phyloP scores from a whole-genome alignment of 768 basidiomycete species.

The Udeniomyces megalosporus region DNA sequence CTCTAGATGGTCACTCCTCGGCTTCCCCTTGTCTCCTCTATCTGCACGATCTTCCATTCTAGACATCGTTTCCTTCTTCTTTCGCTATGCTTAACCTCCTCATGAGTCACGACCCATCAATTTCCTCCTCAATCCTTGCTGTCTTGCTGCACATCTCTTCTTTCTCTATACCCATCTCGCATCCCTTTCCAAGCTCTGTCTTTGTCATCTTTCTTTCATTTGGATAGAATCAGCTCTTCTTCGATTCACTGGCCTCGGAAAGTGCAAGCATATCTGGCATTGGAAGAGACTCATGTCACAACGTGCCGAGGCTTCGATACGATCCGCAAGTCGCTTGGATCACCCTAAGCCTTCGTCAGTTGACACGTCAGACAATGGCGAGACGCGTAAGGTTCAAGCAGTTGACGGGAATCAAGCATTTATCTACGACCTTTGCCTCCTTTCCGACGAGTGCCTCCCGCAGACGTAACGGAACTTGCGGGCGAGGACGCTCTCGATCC shows the following conservation, averaged over 20 bases:
- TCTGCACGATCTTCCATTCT: not conserved
- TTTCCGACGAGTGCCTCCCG: not conserved
- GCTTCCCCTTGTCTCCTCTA: not conserved
- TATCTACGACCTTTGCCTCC: not conserved
- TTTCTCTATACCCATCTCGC: too few species aligned
- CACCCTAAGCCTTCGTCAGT: too few species aligned
- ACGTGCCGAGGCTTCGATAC: too few species aligned
- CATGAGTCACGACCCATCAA: not conserved
- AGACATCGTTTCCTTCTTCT: not conserved
- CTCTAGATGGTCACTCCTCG: not conserved
- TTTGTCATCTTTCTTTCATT: too few species aligned
- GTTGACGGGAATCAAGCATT: not conserved
- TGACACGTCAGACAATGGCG: too few species aligned
- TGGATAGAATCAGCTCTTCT: too few species aligned
- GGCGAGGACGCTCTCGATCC: not conserved
- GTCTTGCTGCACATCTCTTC: not conserved
- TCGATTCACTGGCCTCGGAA: too few species aligned
- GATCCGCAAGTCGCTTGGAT: too few species aligned
- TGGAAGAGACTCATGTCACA: too few species aligned
- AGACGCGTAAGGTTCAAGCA: not conserved
- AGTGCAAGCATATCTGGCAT: too few species aligned
- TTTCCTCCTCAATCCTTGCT: not conserved
- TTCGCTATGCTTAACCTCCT: not conserved
- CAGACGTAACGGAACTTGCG: not conserved
- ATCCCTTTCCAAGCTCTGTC: too few species aligned